Conservation (phyloP, 495 filamentous ascomycete species). For the Podospora anserina region DNA sequence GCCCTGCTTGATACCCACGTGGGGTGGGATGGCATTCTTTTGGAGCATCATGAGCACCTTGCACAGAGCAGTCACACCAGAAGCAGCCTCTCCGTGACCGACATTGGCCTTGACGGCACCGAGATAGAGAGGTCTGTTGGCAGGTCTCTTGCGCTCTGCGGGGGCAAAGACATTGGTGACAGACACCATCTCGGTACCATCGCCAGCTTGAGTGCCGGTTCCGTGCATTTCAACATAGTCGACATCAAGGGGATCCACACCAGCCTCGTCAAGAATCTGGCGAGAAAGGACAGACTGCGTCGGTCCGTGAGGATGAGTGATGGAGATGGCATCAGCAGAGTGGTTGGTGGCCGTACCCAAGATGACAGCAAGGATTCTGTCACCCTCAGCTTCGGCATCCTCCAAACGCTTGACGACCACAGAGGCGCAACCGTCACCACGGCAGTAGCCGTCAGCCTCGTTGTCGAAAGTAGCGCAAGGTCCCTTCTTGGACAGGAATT, state of each 20-base stretch:
- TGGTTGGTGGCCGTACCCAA: constrained; percentile 69
- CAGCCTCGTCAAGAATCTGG: constrained; percentile 64
- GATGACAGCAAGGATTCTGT: constrained; percentile 68
- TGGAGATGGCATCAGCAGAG: constrained; percentile 72
- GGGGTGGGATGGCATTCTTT: constrained; percentile 78
- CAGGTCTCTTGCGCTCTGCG: constrained; percentile 57
- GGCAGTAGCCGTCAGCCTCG: constrained; percentile 73
- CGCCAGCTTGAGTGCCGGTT: constrained; percentile 82
- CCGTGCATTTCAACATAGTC: constrained; percentile 88
- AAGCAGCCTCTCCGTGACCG: constrained; percentile 86
- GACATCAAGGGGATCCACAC: constrained; percentile 68
- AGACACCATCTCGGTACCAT: constrained; percentile 74
- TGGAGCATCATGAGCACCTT: constrained; percentile 88
- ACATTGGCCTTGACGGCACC: constrained; percentile 87
- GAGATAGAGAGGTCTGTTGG: constrained; percentile 70
- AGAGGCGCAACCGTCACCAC: constrained; percentile 68
- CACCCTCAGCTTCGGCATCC: constrained; percentile 71
- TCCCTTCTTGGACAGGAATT: constrained; percentile 77
- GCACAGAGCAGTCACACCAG: constrained; percentile 75
- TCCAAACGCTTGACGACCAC: constrained; percentile 72
- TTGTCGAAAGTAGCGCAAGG: constrained; percentile 80
- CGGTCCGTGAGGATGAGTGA: constrained; percentile 73
- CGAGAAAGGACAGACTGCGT: constrained; percentile 70
- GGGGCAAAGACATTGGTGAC: constrained; percentile 82
- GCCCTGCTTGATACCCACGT: constrained; percentile 79